Evolutionary conservation across 1,284 basidiomycete genomes (phyloP), one percentile per base, ranked within the genome.

Genomic region (Coriolopsis trogii): DNA sequence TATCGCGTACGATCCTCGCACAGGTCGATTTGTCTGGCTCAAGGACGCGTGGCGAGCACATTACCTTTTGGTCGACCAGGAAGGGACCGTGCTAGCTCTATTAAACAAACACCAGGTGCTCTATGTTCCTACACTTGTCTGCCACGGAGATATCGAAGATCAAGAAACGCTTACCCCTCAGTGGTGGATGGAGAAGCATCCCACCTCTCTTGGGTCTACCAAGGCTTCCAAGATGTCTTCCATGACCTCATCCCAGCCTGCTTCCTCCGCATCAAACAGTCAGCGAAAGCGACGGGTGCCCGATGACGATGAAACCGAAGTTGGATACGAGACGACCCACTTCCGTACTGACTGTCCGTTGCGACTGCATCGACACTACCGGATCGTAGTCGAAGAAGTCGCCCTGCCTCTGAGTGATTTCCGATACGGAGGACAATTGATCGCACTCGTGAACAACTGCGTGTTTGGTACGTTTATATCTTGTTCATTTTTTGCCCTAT

Each of bases 371-470:
- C 41, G 15, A 13, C 52, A 54, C 23, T 54, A 54, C 20, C 52
- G 52, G 8, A 12, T 64, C 55, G 56, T 62, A 34, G 21, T 46
- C 9, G 31, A 64, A 50, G 33, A 64, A 41, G 43, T 64, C 45
- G 23, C 54, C 49, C 21, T 60, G 54, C 48, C 59, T 36, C 38
- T 61, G 8, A 23, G 4, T 10, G 20, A 49, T 13, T 49, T 54
- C 28, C 1, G 8, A 4, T 1, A 20, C 18, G 41, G 38, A 0
- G 10, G 9, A 2, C 42, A 49, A 9, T 38, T 54, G 13, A 26
- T 46, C 1, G 15, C 23, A 0, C 0, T 46, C 13, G 24, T 54
- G 1, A 16, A 29, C 1, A 41, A 51, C 16, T 51, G 42, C 16
- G 13, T 52, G 8, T 2, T 18, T 2, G 49, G 54, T 56, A 15